A percentile compares a stretch with the other conserved stretches of the same genome.
phyloP scores from a whole-genome alignment of 441 rosid species.

The Iberis amara region DNA sequence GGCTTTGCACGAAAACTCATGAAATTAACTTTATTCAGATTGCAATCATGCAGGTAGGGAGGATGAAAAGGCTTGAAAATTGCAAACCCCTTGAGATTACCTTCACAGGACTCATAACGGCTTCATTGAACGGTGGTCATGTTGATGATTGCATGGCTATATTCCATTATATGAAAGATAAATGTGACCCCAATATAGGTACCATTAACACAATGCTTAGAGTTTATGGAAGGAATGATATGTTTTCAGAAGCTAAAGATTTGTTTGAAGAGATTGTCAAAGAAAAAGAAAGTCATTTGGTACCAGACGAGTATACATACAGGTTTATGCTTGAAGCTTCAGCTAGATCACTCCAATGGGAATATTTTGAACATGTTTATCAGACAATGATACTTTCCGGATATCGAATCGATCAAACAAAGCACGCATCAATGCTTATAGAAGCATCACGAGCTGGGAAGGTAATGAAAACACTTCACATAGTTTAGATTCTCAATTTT shows the following conservation, averaged over 20 bases:
- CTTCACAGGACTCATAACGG: slow-evolving; percentile 75
- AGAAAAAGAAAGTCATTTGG: slow-evolving; percentile 28
- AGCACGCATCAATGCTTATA: slow-evolving; percentile 49
- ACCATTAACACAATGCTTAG: slow-evolving; percentile 80
- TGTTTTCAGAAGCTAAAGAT: slow-evolving; percentile 75
- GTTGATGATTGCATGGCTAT: slow-evolving; percentile 60
- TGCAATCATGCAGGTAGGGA: slow-evolving; percentile 51
- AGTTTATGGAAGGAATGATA: slow-evolving; percentile 65
- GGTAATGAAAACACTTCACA: slow-evolving; percentile 35
- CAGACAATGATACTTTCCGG: slow-evolving; percentile 66
- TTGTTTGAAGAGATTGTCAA: slow-evolving; percentile 57
- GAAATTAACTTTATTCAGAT: neutral
- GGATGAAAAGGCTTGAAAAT: slow-evolving; percentile 50
- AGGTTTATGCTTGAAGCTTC: slow-evolving; percentile 82
- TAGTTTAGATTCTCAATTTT: neutral
- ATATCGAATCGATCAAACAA: slow-evolving; percentile 60
- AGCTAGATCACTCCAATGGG: slow-evolving; percentile 79
- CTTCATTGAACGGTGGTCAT: slow-evolving; percentile 74
- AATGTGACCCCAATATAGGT: slow-evolving; percentile 73
- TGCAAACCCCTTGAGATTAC: slow-evolving; percentile 66
- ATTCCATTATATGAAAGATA: slow-evolving; percentile 62
- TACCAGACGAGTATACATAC: slow-evolving; percentile 66
- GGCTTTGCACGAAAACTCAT: neutral
- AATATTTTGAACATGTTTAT: slow-evolving; percentile 79
- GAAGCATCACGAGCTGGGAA: slow-evolving; percentile 83